phyloP scores from a whole-genome alignment of 805 yeast species.

The Myxozyma geophila region DNA sequence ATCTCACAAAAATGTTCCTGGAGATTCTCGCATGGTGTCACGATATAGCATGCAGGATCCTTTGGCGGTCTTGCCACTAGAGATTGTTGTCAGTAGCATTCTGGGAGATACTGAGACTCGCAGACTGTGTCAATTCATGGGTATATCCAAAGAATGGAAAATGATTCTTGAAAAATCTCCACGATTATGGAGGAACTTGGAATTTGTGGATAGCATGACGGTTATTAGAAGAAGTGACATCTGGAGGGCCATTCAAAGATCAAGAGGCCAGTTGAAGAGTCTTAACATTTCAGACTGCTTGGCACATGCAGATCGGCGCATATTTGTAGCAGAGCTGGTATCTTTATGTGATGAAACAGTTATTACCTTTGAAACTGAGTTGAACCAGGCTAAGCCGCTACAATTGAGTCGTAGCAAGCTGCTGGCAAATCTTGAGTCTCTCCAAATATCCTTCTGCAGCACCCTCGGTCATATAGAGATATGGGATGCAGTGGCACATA shows the following conservation, averaged over 20 bases:
- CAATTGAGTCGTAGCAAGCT: neutral
- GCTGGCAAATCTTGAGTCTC: neutral
- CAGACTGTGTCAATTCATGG: neutral
- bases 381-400: neutral
- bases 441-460: conserved; percentile 1
- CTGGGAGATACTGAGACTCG: neutral
- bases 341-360: neutral
- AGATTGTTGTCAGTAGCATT: neutral
- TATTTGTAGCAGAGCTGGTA: neutral
- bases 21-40: neutral
- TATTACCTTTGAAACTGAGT: neutral
- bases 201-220: neutral
- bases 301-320: neutral
- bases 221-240: conserved; percentile 3
- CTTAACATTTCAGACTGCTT: neutral
- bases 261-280: conserved; percentile 1
- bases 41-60: neutral
- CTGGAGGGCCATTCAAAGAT: conserved; percentile 2
- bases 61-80: neutral
- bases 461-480: neutral
- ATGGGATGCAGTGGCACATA: neutral
- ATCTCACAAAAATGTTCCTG: neutral
- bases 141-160: neutral
- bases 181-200: neutral
- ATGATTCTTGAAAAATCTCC: neutral